Evolutionary conservation across 2,329 filamentous ascomycete species (phyloP), one percentile per base, ranked within the genome.

Genomic region (Incumbomyces delicatus): DNA sequence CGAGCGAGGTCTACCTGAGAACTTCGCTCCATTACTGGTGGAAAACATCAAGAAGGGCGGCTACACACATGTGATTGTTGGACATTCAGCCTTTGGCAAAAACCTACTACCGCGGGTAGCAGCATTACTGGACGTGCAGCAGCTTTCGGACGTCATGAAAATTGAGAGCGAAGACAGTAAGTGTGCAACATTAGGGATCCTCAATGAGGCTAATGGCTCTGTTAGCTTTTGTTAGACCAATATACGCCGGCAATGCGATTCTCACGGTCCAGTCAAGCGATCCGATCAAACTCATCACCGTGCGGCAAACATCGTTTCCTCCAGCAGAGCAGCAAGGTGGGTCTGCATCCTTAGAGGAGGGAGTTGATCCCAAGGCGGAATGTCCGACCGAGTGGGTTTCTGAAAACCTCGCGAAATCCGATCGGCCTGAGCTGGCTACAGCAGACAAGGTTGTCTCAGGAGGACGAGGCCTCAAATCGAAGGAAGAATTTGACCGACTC

Each of bases 181-280:
- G 75, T 46, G 20, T 8, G 22, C 4, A 2, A 14, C 3, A 66
- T 35, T 16, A 6, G 30, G 10, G n/a, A 14, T 35, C 11, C 17
- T 22, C 11, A 34, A 14, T 17, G 16, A 30, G 22, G 42, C 33
- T 29, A 11, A 43, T 17, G 46, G n/a, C 41, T 30, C 33, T 12
- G 44, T 33, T 52, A 78, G 76, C 87, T 11, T 98, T 98, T 61
- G 84, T 95, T 46, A 85, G 92, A 48, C 90, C 92, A 22, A 95
- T 98, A 61, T 98, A 98, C 66, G 92, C 92, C 48, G 92, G 92
- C 46, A 98, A 98, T 63, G 92, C 90, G 40, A 95, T 98, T 61
- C 80, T 94, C 31, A 98, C 92, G 8, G 89, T 98, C 49, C 86
- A 96, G 67, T 95, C 88, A 2, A 78, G 78, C 53, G 92, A 98